Conservation (phyloP, 2,329 filamentous ascomycete species). For the Sporothrix schenckii region DNA sequence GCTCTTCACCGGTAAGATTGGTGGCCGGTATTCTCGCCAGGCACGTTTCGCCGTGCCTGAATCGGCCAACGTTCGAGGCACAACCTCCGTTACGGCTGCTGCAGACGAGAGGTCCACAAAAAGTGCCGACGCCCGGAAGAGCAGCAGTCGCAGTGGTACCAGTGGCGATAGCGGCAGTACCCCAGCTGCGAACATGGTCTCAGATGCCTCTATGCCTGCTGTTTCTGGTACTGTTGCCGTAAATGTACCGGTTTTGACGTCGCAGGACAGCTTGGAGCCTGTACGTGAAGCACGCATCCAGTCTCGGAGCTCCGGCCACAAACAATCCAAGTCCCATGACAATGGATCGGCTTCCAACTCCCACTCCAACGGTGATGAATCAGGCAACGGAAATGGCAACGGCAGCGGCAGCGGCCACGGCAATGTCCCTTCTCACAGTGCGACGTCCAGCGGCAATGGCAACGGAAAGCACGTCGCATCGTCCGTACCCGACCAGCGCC, state of each 20-base stretch:
- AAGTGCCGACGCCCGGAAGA: neutral
- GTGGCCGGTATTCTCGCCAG: conserved; percentile 45
- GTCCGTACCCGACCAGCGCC: conserved; percentile 66
- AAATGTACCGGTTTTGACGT: neutral
- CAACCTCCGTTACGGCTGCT: neutral
- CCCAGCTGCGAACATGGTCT: neutral
- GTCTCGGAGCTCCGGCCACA: conserved; percentile 40
- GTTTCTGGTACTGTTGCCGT: neutral
- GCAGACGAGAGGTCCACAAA: neutral
- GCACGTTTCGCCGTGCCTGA: conserved; percentile 32
- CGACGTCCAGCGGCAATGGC: conserved; percentile 37
- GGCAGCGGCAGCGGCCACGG: conserved; percentile 33
- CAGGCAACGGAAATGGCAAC: conserved; percentile 17
- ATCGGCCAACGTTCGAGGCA: neutral
- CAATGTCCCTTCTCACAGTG: conserved; percentile 32
- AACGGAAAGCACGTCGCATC: conserved; percentile 44
- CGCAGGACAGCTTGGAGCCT: conserved; percentile 6
- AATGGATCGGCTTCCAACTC: conserved; percentile 53
- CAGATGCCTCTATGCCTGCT: neutral
- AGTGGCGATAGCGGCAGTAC: neutral
- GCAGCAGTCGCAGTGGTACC: conserved; percentile 2
- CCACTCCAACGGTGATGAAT: conserved; percentile 52
- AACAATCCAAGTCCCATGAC: conserved; percentile 50
- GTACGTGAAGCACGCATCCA: conserved; percentile 56
- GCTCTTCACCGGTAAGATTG: conserved; percentile 74